These are phyloP conservation scores for Neurospora tetraspora DNA, from an alignment of 495 filamentous ascomycete species.

Conservation along the genomic window DNA sequence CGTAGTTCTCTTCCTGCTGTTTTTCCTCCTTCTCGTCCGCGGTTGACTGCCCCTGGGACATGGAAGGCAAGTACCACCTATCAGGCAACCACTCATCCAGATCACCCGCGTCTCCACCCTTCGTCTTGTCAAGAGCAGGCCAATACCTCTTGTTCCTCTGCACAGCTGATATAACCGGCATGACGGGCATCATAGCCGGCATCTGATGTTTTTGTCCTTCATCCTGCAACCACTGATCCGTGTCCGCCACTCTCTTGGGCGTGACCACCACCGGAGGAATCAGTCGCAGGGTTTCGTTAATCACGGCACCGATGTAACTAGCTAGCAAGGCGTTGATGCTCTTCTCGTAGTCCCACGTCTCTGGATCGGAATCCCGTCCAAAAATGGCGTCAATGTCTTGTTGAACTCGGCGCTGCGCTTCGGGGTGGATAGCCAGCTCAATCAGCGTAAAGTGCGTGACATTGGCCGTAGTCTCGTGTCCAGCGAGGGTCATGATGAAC, in stretches of 20 bases:
- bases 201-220: slow-evolving; percentile 39
- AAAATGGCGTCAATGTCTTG: slow-evolving; percentile 49
- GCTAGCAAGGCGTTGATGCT: slow-evolving; percentile 46
- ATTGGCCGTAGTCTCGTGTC: slow-evolving; percentile 66
- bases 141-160: slow-evolving; percentile 58
- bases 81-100: slow-evolving; percentile 38
- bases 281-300: slow-evolving; percentile 59
- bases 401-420: slow-evolving; percentile 49
- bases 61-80: slow-evolving; percentile 31
- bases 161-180: slow-evolving; percentile 16
- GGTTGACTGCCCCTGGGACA: not conserved
- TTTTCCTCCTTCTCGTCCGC: slow-evolving; percentile 13
- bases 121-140: slow-evolving; percentile 34
- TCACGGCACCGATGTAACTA: slow-evolving; percentile 52
- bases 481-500: slow-evolving; percentile 61
- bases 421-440: slow-evolving; percentile 49
- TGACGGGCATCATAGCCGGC: slow-evolving; percentile 36
- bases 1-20: slow-evolving; percentile 42
- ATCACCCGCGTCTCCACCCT: slow-evolving; percentile 26
- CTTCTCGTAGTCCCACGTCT: slow-evolving; percentile 53
- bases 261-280: slow-evolving; percentile 51
- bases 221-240: slow-evolving; percentile 29
- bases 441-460: slow-evolving; percentile 52
- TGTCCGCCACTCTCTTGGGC: slow-evolving; percentile 44
- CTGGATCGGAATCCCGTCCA: slow-evolving; percentile 31